phyloP scores from a whole-genome alignment of 805 yeast genomes.

The Hanseniaspora opuntiae region DNA sequence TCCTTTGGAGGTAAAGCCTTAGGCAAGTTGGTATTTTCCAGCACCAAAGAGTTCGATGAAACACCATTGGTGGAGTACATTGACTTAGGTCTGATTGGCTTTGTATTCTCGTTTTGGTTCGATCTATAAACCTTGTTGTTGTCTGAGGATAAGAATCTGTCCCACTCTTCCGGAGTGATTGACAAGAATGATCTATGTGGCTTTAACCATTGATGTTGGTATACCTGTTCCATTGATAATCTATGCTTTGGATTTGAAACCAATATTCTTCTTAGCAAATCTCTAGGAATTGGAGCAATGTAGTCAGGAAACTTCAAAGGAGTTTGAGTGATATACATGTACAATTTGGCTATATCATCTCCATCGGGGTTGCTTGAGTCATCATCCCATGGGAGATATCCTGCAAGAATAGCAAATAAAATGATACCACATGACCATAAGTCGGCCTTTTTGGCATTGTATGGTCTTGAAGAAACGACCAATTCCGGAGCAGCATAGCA shows the following conservation, averaged over 20 bases:
- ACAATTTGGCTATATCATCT: conserved; percentile 77
- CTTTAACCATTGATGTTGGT: conserved; percentile 79
- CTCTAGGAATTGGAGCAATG: conserved; percentile 80
- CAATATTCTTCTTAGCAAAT: conserved; percentile 67
- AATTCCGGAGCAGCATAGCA: conserved; percentile 98
- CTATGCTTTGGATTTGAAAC: conserved; percentile 77
- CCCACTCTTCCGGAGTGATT: conserved; percentile 86
- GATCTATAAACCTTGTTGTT: conserved; percentile 25
- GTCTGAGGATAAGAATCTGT: conserved; percentile 27
- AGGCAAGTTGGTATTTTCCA: conserved; percentile 28
- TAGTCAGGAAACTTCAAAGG: conserved; percentile 92
- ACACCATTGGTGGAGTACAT: conserved; percentile 30
- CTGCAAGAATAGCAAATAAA: conserved; percentile 90
- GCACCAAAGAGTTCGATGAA: conserved; percentile 26
- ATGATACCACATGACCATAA: conserved; percentile 96
- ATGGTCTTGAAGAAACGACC: conserved; percentile 74
- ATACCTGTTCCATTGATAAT: conserved; percentile 50
- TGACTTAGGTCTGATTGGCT: conserved; percentile 22
- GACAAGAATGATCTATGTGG: conserved; percentile 71
- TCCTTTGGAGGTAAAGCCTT: conserved; percentile 58
- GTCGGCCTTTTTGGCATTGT: conserved; percentile 86
- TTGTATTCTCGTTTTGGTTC: conserved; percentile 15
- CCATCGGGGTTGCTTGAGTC: conserved; percentile 96
- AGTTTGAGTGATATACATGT: conserved; percentile 81
- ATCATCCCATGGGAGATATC: conserved; percentile 93